Evolutionary conservation across 495 filamentous ascomycete species (phyloP).

Genomic region (Thozetella sp.): DNA sequence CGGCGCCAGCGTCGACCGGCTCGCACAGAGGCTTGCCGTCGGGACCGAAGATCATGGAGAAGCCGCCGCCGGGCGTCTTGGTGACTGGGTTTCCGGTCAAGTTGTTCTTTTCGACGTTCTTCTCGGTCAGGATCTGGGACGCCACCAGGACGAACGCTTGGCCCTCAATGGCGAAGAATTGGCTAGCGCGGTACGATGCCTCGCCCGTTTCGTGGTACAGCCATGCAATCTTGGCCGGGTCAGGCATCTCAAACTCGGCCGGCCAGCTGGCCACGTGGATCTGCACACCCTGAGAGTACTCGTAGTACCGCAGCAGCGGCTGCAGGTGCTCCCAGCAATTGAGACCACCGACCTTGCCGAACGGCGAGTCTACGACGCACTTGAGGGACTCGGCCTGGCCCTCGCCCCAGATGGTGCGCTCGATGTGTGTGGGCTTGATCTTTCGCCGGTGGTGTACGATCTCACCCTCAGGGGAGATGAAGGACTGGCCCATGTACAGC

Average conservation of each 20-base stretch:
- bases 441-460: constrained; percentile 39
- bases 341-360: constrained; percentile 40
- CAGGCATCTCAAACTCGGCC: constrained; percentile 18
- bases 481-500: constrained; percentile 47
- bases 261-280: constrained; percentile 59
- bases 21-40: constrained; percentile 43
- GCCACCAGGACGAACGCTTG: constrained; percentile 41
- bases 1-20: constrained; percentile 14
- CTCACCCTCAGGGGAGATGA: constrained; percentile 34
- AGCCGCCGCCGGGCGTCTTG: constrained; percentile 37
- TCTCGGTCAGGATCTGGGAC: constrained; percentile 33
- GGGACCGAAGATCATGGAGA: constrained; percentile 43
- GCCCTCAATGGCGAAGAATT: constrained; percentile 41
- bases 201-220: constrained; percentile 24
- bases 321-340: constrained; percentile 57
- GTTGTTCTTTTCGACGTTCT: constrained; percentile 26
- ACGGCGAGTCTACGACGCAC: constrained; percentile 31
- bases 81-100: constrained; percentile 22
- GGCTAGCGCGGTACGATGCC: constrained; percentile 12
- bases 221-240: constrained; percentile 21
- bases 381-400: constrained; percentile 26
- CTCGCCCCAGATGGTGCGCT: constrained; percentile 53
- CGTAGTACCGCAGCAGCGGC: constrained; percentile 53
- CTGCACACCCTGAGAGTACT: constrained; percentile 37
- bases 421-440: constrained; percentile 54